phyloP scores from a whole-genome alignment of 768 basidiomycete genomes.

The Tulasnella sp. region DNA sequence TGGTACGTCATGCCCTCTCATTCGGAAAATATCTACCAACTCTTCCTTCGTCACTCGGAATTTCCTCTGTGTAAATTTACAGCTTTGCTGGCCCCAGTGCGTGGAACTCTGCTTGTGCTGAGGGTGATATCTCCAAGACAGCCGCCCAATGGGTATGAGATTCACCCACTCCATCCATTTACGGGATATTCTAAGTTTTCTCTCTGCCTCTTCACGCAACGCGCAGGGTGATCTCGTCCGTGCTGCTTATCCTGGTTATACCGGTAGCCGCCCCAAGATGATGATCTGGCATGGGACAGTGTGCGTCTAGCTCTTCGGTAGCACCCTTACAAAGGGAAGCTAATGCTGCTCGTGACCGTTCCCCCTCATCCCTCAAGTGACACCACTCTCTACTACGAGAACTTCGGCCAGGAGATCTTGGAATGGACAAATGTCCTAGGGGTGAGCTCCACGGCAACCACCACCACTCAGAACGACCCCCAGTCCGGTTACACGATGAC shows the following conservation, averaged over 20 bases:
- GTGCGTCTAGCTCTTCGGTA: conserved; percentile 18
- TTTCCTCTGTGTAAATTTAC: no score
- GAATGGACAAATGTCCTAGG: conserved; percentile 49
- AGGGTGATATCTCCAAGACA: conserved; percentile 35
- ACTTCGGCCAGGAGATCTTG: conserved; percentile 42
- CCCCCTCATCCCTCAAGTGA: no score
- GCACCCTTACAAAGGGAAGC: neutral
- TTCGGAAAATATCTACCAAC: no score
- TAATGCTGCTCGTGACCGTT: no score
- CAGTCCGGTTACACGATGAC: conserved; percentile 36
- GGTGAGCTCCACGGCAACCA: conserved; percentile 32
- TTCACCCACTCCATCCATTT: neutral
- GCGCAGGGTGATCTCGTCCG: conserved; percentile 37
- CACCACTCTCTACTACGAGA: conserved; percentile 38
- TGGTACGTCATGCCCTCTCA: neutral
- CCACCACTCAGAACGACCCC: conserved; percentile 34
- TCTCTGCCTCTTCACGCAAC: no score
- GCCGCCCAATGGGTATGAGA: conserved; percentile 33
- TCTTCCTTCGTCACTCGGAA: no score
- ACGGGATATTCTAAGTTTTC: neutral
- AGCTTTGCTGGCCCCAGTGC: conserved; percentile 40
- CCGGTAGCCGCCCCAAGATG: conserved; percentile 39
- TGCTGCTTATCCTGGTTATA: conserved; percentile 44
- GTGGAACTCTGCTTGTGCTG: conserved; percentile 40
- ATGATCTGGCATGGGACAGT: conserved; percentile 46